phyloP scores from a whole-genome alignment of 257 asterid genomes.

The Ligustrum vulgare region DNA sequence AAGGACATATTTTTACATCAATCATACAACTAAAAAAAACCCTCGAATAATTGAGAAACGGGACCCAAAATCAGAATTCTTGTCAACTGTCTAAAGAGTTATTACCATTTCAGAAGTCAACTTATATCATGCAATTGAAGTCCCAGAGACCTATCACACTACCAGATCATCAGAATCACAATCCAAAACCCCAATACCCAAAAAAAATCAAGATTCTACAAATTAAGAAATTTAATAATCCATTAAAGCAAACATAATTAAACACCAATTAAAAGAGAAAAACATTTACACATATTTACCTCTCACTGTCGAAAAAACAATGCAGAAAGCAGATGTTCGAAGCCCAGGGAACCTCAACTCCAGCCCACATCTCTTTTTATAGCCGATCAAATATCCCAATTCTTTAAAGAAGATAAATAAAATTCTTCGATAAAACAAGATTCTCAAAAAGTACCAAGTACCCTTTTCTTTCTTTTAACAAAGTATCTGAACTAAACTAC shows the following conservation, averaged over 20 bases:
- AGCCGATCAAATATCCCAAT: slow-evolving; percentile 20
- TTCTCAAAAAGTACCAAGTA: slow-evolving; percentile 6
- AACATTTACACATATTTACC: slow-evolving; percentile 34
- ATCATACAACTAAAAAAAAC: no score
- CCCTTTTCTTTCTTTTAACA: slow-evolving; percentile 10
- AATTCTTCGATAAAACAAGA: slow-evolving; percentile 25
- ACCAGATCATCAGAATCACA: slow-evolving; percentile 22
- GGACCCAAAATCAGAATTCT: not conserved
- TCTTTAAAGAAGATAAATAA: not conserved
- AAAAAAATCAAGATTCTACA: slow-evolving; percentile 5
- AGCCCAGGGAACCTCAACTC: slow-evolving; percentile 38
- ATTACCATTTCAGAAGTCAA: slow-evolving; percentile 21
- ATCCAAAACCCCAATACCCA: slow-evolving; percentile 17
- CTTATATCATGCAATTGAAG: slow-evolving; percentile 10
- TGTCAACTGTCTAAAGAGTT: not conserved
- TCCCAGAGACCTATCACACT: slow-evolving; percentile 1
- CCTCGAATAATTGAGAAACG: not conserved
- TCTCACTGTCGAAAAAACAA: slow-evolving; percentile 36
- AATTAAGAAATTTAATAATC: not conserved
- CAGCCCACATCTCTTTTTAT: slow-evolving; percentile 48
- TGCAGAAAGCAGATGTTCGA: slow-evolving; percentile 29
- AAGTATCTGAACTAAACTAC: slow-evolving; percentile 12
- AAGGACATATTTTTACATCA: no score
- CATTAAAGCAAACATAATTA: not conserved
- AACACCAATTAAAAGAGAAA: not conserved